Base-by-base conservation (phyloP, 2,329 filamentous ascomycete species). In the Parafenestella ontariensis region DNA sequence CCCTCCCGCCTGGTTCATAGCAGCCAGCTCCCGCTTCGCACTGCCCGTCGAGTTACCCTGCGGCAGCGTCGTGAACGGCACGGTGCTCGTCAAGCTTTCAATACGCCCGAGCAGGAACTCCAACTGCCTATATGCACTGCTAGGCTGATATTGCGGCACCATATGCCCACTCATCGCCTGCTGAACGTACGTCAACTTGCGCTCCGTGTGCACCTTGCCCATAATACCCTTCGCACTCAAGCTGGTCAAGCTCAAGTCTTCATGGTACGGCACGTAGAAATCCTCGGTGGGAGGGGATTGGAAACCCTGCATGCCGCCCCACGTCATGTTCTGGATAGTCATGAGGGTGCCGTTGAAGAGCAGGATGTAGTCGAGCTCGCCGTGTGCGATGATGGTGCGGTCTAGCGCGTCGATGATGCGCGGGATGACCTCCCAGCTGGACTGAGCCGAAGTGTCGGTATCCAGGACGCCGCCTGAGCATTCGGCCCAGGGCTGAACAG, bases 291-390 rank as follows among this genome's bases (percentile, higher is more conserved):
- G 90, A 0, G 77, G 73, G 1, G 73, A 70, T 59, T 87, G 83
- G 79, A 94, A 93, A 0, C 90, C 91, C 46, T 89, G 84, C 39
- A 81, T 72, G 4, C 89, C 90, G 52, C 85, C 85, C 86, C 87
- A 94, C 0, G 89, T 92, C 87, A 93, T 91, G 77, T 92, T 92
- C 70, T 94, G 90, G 54, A 93, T 87, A 1, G 83, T 83, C 6
- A 91, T 78, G 1, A 94, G 79, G 0, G 89, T 89, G 15, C 89
- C 90, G 70, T 90, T 89, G 65, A 82, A 79, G 21, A 88, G 78
- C 9, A 91, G 81, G 55, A 90, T 82, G 68, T 83, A 89, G 75
- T 92, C 91, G 10, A 89, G 81, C 44, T 83, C 78, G 10, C 89
- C 91, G 67, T 93, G 89, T 2, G 82, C 88, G 66, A 95, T 86